Base-by-base conservation (phyloP, 225 moss, liverwort and hornwort species). In the Polytrichum commune region DNA sequence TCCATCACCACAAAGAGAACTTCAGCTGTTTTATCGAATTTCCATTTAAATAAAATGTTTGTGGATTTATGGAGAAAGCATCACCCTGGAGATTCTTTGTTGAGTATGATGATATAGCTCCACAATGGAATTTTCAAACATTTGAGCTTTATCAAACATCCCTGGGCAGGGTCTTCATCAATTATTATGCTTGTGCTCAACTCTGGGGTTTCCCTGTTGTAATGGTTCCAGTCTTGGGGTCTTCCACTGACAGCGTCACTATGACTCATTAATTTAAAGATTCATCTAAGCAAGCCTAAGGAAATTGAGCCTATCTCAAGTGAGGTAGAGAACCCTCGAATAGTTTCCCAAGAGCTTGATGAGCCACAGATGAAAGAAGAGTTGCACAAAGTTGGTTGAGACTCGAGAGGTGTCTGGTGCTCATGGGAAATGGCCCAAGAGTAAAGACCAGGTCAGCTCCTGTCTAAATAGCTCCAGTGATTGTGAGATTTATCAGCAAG, bases 181-280 rank as follows among this genome's bases (percentile, higher is more conserved):
- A 78, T 1, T 24, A 78, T 16, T 9, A 73, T 60, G 73, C 69
- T 73, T 30, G 73, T 58, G 58, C 78, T 78, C 63, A 78, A 7
- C 33, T 33, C 33, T 33, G 33, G 33, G 32, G 32, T 32, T 32
- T 32, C 6, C 32, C 32, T 32, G 7, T 32, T 29, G 7, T 32
- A 32, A 32, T 32, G 29, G 57, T 78, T 73, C 16, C 64, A 29
- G 38, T 24, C 23, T 0, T 78, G 73, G 19, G 73, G 73, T 38
- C 0, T 18, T 60, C 73, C 78, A 73, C 29, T 65, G 53, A 78
- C 60, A 60, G 73, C 29, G 23, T 73, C 69, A 24, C 5, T 18
- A 38, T 27, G 72, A 28, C 72, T 26, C 5, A 72, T 38, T 18
- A 19, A 32, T 5, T 1, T 1, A 0, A 30, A 53, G 64, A 73